A percentile compares a stretch with the other conserved stretches of the same genome.
Conservation (phyloP, 1,284 basidiomycete genomes). For the Omphalotus olearius region DNA sequence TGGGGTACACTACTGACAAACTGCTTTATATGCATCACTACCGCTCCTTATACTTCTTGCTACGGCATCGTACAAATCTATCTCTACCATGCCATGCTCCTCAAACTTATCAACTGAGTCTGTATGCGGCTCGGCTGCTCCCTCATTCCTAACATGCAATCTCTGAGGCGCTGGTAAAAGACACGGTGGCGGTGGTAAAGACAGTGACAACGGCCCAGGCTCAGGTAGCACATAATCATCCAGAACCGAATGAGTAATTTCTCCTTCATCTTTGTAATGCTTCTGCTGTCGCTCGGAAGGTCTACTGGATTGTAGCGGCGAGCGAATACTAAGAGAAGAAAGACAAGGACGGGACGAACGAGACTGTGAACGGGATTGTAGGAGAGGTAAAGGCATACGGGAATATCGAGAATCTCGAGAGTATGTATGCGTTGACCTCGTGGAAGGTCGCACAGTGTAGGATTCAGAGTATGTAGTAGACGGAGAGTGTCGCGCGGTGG, state of each 20-base stretch:
- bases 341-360: slow-evolving; percentile 1
- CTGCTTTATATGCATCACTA: too few species aligned
- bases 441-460: slow-evolving; percentile 1
- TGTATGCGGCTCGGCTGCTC: not conserved
- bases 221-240: slow-evolving; percentile 13
- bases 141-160: slow-evolving; percentile 12
- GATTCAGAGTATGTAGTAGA: not conserved
- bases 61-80: slow-evolving; percentile 16
- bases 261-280: not conserved
- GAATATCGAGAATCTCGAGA: not conserved
- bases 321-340: not conserved
- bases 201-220: not conserved
- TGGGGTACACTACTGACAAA: too few species aligned
- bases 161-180: slow-evolving; percentile 16
- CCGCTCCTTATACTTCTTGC: slow-evolving; percentile 11
- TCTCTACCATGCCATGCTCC: slow-evolving; percentile 6
- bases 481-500: slow-evolving; percentile 2
- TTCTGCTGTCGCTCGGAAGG: not conserved
- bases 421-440: not conserved
- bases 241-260: slow-evolving; percentile 12
- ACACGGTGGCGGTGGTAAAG: slow-evolving; percentile 8
- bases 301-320: slow-evolving; percentile 2
- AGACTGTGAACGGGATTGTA: not conserved
- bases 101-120: not conserved
- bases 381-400: not conserved